Base-by-base conservation (phyloP, 1,284 basidiomycete genomes). In the Neolentinus lepideus region DNA sequence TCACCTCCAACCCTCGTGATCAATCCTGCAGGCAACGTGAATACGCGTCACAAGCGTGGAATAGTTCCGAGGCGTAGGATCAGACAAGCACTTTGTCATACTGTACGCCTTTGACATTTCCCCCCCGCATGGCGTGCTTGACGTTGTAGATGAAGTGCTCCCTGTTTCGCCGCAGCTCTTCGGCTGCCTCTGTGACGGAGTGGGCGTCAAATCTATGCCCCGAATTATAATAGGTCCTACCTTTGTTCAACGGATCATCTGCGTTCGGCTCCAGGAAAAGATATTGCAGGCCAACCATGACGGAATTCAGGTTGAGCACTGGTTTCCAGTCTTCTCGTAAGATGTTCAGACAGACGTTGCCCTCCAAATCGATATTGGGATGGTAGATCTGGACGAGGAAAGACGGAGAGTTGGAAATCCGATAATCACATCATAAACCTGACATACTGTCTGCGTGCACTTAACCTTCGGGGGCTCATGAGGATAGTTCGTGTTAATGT, bases 261-360 rank as follows among this genome's bases (percentile, higher is more conserved):
- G 97, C 90, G 65, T 99, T 99, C 14, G 97, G 96, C 71, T 99
- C 97, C 57, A 99, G 78, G 80, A 99, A 99, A 50, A 99, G 82
- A 69, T 98, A 99, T 69, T 99, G 95, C 58, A 99, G 75, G 35
- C 97, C 97, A 61, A 98, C 93, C 88, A 98, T 94, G 60, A 99
- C 92, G 35, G 94, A 92, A 70, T 94, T 98, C 56, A 98, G 80
- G 71, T 98, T 98, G 54, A 99, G 79, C 2, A 98, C 97, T 14
- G 97, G 97, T 69, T 99, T 99, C 97, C 97, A 99, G 75, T 99
- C 97, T 77, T 99, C 97, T 69, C 97, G 85, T 58, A 99, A 80
- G 65, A 99, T 98, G 76, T 99, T 99, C 66, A 96, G 70, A 74
- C 93, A 96, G 36, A 98, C 94, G 63, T 98, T 98, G 52, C 95